A percentile compares a stretch with the other conserved stretches of the same genome.
phyloP scores from a whole-genome alignment of 257 asterid genomes.

The Perilla frutescens region DNA sequence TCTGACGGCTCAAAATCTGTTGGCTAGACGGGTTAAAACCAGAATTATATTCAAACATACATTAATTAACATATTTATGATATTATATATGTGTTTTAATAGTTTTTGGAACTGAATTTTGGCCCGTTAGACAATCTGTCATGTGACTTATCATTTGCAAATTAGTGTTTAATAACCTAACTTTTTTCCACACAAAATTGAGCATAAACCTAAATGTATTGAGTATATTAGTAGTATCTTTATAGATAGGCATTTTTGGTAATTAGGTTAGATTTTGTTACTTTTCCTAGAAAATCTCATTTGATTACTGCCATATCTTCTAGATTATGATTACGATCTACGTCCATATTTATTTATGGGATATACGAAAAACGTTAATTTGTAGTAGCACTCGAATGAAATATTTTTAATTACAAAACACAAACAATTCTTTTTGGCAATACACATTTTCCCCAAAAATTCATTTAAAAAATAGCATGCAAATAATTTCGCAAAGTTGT shows the following conservation, averaged over 20 bases:
- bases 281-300: constrained; percentile 4
- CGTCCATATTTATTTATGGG: background rate
- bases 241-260: background rate
- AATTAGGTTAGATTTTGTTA: background rate
- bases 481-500: background rate
- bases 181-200: background rate
- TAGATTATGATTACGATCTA: background rate
- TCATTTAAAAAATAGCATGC: background rate
- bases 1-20: too few species aligned
- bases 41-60: too few species aligned
- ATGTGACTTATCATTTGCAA: too few species aligned
- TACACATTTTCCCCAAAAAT: background rate
- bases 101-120: too few species aligned
- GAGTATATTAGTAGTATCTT: background rate
- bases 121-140: too few species aligned
- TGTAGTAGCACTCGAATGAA: background rate
- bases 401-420: background rate
- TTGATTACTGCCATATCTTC: background rate
- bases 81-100: too few species aligned
- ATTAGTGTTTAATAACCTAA: too few species aligned
- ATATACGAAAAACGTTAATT: too few species aligned
- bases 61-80: too few species aligned
- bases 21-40: too few species aligned
- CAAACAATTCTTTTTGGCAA: background rate
- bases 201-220: background rate